Base-by-base conservation (phyloP, 805 yeast species). In the Kuraishia piskuri region DNA sequence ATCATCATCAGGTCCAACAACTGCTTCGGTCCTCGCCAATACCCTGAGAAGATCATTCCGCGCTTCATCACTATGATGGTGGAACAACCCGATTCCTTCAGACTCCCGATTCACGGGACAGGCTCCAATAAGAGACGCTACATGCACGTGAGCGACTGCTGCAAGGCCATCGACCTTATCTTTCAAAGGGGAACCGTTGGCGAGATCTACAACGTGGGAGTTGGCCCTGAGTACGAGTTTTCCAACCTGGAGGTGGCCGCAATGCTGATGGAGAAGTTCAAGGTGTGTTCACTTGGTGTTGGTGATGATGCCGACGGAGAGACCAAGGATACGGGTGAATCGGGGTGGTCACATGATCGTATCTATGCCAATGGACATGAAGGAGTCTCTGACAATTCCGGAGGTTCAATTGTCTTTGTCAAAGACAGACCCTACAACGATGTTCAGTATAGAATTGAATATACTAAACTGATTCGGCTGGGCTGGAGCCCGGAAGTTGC, bases 41-140 rank as follows among this genome's bases (percentile, higher is more conserved):
- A 70, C 57, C 82, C 82, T 0, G 84, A 80, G 51, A 80, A 80
- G 56, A 68, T 80, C 26, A 72, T 80, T 2, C 79, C 71, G 56
- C 54, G 58, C 51, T 61, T 66, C 56, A 3, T 20, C 9, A 5
- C 10, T 12, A 8, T 21, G 14, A 21, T 45, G 24, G 14, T 22
- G 21, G n/a, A 19, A 22, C 3, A 31, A 12, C 40, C 40, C 14
- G n/a, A 31, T n/a, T 19, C 46, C 4, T 20, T 40, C 14, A 57
- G 58, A 37, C 66, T 78, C 22, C 63, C 64, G 0, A 56, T 80
- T 0, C 84, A 80, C 52, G 85, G 85, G 0, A 63, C 65, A 37
- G 85, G 85, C 3, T 23, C 55, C 4, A 63, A 75, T 57, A 64
- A 60, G 19, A 60, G 85, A 50, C 63, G 74, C 44, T 80, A 77